phyloP scores from a whole-genome alignment of 805 yeast species.

The Yarrowia sp. region DNA sequence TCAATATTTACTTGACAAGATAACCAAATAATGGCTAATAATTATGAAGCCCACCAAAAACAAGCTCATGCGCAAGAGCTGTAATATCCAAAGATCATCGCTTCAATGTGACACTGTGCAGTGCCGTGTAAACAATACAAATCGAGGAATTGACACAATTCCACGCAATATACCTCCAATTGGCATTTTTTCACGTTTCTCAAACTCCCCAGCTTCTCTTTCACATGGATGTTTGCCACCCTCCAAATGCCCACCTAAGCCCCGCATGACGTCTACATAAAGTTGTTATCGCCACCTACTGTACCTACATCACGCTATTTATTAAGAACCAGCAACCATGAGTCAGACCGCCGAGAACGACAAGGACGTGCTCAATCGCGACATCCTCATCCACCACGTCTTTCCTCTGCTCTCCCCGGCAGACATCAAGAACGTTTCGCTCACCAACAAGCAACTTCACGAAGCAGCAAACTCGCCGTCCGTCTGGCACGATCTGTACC shows the following conservation, averaged over 20 bases:
- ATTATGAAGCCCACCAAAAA: too few relatives aligned
- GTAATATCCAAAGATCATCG: background rate
- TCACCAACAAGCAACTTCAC: conserved; percentile 44
- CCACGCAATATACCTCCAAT: too few relatives aligned
- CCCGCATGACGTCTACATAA: too few relatives aligned
- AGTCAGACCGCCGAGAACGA: background rate
- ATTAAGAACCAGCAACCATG: background rate
- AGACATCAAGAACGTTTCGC: conserved; percentile 46
- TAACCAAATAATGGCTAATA: too few relatives aligned
- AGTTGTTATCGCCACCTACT: conserved; percentile 23
- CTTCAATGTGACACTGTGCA: background rate
- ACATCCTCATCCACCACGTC: conserved; percentile 32
- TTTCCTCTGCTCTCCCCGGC: conserved; percentile 31
- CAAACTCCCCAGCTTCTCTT: background rate
- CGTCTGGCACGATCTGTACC: conserved; percentile 48
- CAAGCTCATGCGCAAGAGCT: too few relatives aligned
- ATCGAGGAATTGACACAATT: too few relatives aligned
- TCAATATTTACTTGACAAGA: too few relatives aligned
- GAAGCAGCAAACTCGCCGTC: conserved; percentile 42
- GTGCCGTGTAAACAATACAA: background rate
- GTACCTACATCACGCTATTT: background rate
- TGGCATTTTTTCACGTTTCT: background rate
- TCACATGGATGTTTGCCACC: background rate
- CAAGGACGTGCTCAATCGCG: conserved; percentile 24
- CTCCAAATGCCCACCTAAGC: too few relatives aligned